Evolutionary conservation across 2,329 filamentous ascomycete species (phyloP), one percentile per base, ranked within the genome.

Genomic region (Ceratocystis eucalypticola): DNA sequence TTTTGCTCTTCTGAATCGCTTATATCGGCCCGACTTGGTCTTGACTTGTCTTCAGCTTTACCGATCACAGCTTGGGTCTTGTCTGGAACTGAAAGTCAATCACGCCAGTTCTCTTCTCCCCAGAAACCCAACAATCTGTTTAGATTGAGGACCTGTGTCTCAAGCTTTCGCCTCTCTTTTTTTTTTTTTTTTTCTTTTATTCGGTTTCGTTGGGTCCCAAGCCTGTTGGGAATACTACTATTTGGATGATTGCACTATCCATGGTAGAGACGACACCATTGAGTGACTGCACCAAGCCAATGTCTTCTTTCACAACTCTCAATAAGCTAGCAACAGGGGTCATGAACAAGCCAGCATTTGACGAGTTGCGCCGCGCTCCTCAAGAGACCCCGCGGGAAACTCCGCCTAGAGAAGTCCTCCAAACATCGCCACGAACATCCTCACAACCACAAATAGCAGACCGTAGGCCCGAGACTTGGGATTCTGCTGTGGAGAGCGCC

Each of bases 261-360:
- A 30, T 41, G n/a, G 5, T 5, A 28, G 15, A 62, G 30, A 28
- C 37, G 4, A 41, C 62, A 64, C 48, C 48, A 17, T 64, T 33
- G 22, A 53, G 48, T 57, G 25, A 33, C 41, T 33, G 15, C 28
- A 57, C 63, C 20, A 30, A 45, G 4, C 44, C 61, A 65, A 82
- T 82, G 80, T 77, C 80, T 48, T 73, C 77, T n/a, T 82, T 81
- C 68, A 80, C 76, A 37, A 78, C 79, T 69, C 77, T 82, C n/a
- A 81, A 81, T 69, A 80, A 77, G 70, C 72, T 73, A 30, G 7
- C 50, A 22, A 71, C 75, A 55, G 78, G 78, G 67, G 71, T 72
- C 28, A 71, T 77, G 8, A 67, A 62, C 15, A 65, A 62, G 25
- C 65, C 37, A 41, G 37, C 48, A 28, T 64, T 63, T 46, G 68